phyloP scores from a whole-genome alignment of 352 stramenopile species.

The Aphanomyces astaci region DNA sequence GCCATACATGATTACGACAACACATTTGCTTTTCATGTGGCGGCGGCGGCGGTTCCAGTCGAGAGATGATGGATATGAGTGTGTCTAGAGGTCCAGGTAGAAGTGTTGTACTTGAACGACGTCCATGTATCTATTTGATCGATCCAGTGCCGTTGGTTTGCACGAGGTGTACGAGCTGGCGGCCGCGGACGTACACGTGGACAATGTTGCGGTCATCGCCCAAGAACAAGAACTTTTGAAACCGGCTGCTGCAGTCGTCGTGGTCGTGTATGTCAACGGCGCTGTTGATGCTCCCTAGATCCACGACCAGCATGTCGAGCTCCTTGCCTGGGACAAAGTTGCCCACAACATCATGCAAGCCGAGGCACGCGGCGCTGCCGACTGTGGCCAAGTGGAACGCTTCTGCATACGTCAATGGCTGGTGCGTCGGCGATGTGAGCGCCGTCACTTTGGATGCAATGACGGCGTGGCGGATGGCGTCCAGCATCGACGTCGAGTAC shows the following conservation, averaged over 20 bases:
- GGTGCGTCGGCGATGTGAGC: constrained; percentile 35
- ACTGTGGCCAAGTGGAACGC: constrained; percentile 88
- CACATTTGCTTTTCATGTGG: no score
- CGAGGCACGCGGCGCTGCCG: constrained; percentile 73
- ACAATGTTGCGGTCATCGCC: constrained; percentile 88
- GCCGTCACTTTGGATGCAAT: constrained; percentile 83
- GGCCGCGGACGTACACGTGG: constrained; percentile 73
- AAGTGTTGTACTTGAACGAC: no score
- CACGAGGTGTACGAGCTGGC: no score
- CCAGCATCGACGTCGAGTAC: constrained; percentile 91
- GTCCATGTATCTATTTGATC: no score
- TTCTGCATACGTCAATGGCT: constrained; percentile 57
- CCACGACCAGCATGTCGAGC: constrained; percentile 87
- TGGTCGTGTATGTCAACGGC: constrained; percentile 64
- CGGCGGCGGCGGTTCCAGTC: no score
- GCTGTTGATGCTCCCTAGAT: constrained; percentile 43
- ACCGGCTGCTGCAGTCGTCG: constrained; percentile 45
- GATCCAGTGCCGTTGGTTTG: no score
- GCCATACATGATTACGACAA: no score
- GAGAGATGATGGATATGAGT: no score
- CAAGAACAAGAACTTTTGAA: constrained; percentile 89
- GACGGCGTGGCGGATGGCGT: constrained; percentile 84
- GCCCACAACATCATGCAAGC: constrained; percentile 71
- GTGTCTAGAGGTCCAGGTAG: no score
- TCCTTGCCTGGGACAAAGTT: constrained; percentile 85